Conservation (phyloP, 1,284 basidiomycete genomes). For the Sporisorium exsertum region DNA sequence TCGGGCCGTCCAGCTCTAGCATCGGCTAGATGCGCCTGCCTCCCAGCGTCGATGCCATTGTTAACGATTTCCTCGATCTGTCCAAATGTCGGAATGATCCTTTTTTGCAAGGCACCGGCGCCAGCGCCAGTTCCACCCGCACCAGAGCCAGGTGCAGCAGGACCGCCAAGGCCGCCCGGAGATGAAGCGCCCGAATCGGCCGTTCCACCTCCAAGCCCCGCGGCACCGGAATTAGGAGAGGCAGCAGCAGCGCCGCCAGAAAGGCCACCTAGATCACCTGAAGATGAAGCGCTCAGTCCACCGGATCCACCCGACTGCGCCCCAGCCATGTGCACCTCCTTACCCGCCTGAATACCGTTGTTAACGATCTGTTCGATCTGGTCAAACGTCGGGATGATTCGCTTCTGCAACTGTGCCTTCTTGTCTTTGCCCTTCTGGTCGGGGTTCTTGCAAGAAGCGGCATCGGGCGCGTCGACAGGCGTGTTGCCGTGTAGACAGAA, state of each 20-base stretch:
- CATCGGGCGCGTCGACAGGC: constrained; percentile 7
- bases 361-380: constrained; percentile 13
- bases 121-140: no score
- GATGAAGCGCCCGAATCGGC: no score
- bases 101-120: no score
- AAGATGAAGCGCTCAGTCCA: no score
- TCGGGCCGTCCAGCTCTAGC: not conserved
- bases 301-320: not conserved
- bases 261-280: no score
- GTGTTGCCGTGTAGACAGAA: constrained; percentile 28
- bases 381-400: not conserved
- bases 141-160: no score
- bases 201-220: no score
- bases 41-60: constrained; percentile 6
- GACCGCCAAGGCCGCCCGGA: no score
- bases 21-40: not conserved
- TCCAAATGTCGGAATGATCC: not conserved
- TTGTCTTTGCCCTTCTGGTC: not conserved
- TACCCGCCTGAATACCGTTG: constrained; percentile 6
- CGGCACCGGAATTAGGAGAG: no score
- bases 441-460: not conserved
- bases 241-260: no score
- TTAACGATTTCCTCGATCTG: constrained; percentile 14
- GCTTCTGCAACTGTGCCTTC: not conserved
- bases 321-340: not conserved